Evolutionary conservation across 768 basidiomycete species (phyloP), one percentile per base, ranked within the genome.

Genomic region (Lactarius deliciosus): DNA sequence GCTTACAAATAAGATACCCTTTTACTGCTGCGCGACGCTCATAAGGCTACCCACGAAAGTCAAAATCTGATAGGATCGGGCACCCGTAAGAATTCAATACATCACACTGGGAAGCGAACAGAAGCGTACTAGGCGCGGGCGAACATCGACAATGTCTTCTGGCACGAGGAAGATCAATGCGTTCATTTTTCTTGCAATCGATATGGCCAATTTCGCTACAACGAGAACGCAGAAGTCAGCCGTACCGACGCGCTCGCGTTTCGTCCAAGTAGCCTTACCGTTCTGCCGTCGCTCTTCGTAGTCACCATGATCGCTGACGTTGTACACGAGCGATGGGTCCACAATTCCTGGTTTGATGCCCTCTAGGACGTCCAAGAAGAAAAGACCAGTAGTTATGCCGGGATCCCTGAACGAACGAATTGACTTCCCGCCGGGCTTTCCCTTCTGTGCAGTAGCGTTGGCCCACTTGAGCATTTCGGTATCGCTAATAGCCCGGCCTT

Each of bases 141-240:
- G 88, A 67, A 98, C 85, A 75, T 98, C 96, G 41, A 98, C 94
- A 72, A 98, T 95, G 77, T 95, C 95, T 74, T 98, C 96, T 0
- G 96, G 95, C 0, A 98, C 96, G 65, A 98, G 79, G 84, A 98
- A 98, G 73, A 98, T 98, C 72, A 97, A 77, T 5, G 93, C 92
- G 62, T 94, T 92, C 89, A 96, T 89, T 84, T 98, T 98, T 74
- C 96, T 84, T n/a, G 96, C 96, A 72, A 98, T 98, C 3, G 96
- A 98, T 72, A 98, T 98, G 9, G 94, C 96, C 69, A 98, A 78
- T 85, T 98, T 98, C 18, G 96, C 96, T 97, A 69, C 9, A 65
- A 22, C 47, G 62, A 69, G n/a, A 55, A 58, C 22, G 16, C 56
- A 32, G 8, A 30, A 5, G 47, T 60, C 59, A 68, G 60, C 7